A percentile compares a stretch with the other conserved stretches of the same genome.
Evolutionary conservation across 1,284 basidiomycete species (phyloP).

Genomic region (Sporisorium iseilematis-ciliati): DNA sequence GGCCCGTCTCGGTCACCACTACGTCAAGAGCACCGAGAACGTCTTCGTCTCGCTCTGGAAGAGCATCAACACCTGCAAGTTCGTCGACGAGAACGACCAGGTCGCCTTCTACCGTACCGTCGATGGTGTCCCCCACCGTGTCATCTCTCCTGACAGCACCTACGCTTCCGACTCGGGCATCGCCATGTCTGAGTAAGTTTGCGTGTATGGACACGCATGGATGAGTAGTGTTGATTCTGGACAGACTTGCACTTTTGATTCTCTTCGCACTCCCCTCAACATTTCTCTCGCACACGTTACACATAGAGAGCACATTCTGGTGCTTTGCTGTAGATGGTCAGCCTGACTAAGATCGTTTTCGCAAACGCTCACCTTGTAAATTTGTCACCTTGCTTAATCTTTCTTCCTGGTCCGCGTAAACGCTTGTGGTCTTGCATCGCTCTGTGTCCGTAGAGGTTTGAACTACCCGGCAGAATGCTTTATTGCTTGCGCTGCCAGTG

Average conservation of each 20-base stretch:
- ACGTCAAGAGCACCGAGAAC: conserved; percentile 73
- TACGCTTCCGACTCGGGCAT: conserved; percentile 66
- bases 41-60: conserved; percentile 73
- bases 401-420: background rate
- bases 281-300: background rate
- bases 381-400: background rate
- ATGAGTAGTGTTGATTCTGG: too few species aligned
- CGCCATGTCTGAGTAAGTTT: conserved; percentile 56
- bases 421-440: background rate
- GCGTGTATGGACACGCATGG: background rate
- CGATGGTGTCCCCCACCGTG: conserved; percentile 62
- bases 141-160: conserved; percentile 49
- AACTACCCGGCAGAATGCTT: too few species aligned
- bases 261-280: background rate
- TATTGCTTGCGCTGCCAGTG: too few species aligned
- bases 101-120: conserved; percentile 68
- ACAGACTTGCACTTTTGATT: background rate
- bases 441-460: background rate
- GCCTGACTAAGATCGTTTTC: conserved; percentile 1
- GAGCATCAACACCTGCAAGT: conserved; percentile 72
- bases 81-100: conserved; percentile 65
- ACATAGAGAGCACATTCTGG: background rate
- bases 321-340: background rate
- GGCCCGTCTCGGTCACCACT: conserved; percentile 78
- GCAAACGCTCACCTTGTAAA: conserved; percentile 2